Base-by-base conservation (phyloP, 768 basidiomycete species). In the Dentipellis fragilis region DNA sequence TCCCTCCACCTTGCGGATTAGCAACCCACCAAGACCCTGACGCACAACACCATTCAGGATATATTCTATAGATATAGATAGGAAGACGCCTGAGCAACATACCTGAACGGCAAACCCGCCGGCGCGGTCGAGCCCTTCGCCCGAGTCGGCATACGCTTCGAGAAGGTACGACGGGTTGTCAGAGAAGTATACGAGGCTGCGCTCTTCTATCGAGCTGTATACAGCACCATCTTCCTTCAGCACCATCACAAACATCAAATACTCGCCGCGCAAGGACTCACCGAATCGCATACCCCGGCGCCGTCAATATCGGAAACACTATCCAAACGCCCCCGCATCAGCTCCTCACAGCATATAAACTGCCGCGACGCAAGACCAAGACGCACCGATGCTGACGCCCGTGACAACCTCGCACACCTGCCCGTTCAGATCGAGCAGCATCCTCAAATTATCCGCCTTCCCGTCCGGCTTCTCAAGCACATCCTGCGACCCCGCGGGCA, bases 71-170 rank as follows among this genome's bases (percentile, higher is more conserved):
- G 38, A 39, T 29, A 39, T 45, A 45, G 40, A 42, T 17, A 52
- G 23, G 19, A 38, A 21, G 17, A 45, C 45, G 36, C 14, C 16
- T 9, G 53, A 6, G 4, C 29, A n/a, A 63, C 74, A 49, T 59
- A 91, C 92, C 76, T 97, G 95, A 40, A 93, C 83, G 1, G 92
- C 93, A 66, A 97, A 98, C 0, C 95, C 95, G 3, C 95, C 95
- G 0, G 95, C 94, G 17, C 92, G 79, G 64, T 93, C 87, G 42
- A 84, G 66, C 0, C 93, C 93, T 71, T 96, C 93, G 6, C 84
- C 88, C 54, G 78, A 86, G 37, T 91, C 83, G 17, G 83, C 90
- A 61, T 97, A 97, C 9, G 91, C 87, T 58, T 85, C 64, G 9
- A 93, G 68, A 19, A 89, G 57, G 12, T 80, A 71, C 38, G 64